Conservation (phyloP, 805 yeast species). For the Zygosaccharomyces bisporus region DNA sequence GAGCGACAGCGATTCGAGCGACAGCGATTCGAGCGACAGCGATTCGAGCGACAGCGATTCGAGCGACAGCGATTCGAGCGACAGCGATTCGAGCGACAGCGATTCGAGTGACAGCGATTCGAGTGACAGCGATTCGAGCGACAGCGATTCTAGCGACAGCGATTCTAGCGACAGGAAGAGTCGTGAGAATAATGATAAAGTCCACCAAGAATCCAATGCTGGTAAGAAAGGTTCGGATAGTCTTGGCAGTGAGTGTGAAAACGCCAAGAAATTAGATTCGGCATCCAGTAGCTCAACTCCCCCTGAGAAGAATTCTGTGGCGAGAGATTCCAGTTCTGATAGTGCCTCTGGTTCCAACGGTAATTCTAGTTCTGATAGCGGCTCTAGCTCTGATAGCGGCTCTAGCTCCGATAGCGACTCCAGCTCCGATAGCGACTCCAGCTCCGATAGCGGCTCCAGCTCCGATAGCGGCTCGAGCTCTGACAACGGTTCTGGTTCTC, state of each 20-base stretch:
- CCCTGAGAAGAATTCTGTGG: too few relatives aligned
- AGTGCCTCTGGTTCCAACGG: constrained; percentile 8
- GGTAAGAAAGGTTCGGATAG: neutral
- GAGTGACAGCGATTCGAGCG: constrained; percentile 18
- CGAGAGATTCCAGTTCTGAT: neutral
- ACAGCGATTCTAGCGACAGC: constrained; percentile 17
- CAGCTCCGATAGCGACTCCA: constrained; percentile 17
- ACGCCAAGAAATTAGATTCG: neutral
- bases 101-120: constrained; percentile 12
- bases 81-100: constrained; percentile 4
- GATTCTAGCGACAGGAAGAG: constrained; percentile 15
- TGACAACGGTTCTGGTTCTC: constrained; percentile 1
- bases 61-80: constrained; percentile 4
- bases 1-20: constrained; percentile 14
- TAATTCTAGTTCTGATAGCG: constrained; percentile 27
- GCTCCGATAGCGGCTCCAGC: constrained; percentile 17
- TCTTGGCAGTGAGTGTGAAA: neutral
- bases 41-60: constrained; percentile 16
- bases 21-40: constrained; percentile 16
- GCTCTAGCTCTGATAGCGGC: constrained; percentile 19
- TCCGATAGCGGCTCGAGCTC: constrained; percentile 24
- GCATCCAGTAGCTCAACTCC: neutral
- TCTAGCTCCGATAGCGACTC: constrained; percentile 14
- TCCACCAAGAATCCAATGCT: neutral
- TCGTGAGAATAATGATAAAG: neutral